Percentiles rank a stretch among this genome's conserved stretches.
These are phyloP conservation scores for Novymonas esmeraldas DNA, from an alignment of 208 protist species.

Conservation along the genomic window DNA sequence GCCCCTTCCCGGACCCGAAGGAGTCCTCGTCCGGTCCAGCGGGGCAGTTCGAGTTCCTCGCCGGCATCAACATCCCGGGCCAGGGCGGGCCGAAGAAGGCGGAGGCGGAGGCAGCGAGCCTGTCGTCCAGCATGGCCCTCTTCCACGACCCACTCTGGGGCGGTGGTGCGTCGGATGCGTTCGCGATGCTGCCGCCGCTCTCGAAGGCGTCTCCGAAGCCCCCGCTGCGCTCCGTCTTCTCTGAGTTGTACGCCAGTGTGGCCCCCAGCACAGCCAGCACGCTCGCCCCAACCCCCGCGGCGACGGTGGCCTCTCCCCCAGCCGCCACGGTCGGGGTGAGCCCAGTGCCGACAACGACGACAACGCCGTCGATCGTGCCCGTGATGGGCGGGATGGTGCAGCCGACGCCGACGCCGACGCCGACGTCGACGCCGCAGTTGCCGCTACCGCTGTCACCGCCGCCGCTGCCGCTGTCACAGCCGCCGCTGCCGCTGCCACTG, in stretches of 20 bases:
- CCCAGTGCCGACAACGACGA: slow-evolving; percentile 13
- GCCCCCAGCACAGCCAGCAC: slow-evolving; percentile 5
- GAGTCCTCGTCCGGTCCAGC: slow-evolving; percentile 17
- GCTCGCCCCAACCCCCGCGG: not conserved
- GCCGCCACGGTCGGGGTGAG: slow-evolving; percentile 1
- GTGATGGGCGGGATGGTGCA: slow-evolving; percentile 17
- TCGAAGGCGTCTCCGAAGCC: slow-evolving; percentile 22
- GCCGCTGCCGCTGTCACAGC: too few species aligned
- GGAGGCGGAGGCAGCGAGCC: slow-evolving; percentile 6
- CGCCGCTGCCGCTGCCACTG: too few species aligned
- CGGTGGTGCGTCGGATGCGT: slow-evolving; percentile 29
- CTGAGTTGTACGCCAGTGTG: slow-evolving; percentile 23
- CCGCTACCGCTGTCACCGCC: too few species aligned
- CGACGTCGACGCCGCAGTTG: not conserved
- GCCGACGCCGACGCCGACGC: not conserved
- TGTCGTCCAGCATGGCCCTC: slow-evolving; percentile 49
- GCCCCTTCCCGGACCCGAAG: slow-evolving; percentile 21
- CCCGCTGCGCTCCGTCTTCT: slow-evolving; percentile 8
- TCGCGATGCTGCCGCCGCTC: slow-evolving; percentile 3
- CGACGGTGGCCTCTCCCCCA: not conserved
- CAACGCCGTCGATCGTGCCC: not conserved
- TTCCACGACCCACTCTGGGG: slow-evolving; percentile 86
- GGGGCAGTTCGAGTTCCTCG: slow-evolving; percentile 67
- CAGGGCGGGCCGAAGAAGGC: slow-evolving; percentile 32
- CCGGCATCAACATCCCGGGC: slow-evolving; percentile 73